Evolutionary conservation across 768 basidiomycete species (phyloP).

Genomic region (Phlegmacium glaucopus): DNA sequence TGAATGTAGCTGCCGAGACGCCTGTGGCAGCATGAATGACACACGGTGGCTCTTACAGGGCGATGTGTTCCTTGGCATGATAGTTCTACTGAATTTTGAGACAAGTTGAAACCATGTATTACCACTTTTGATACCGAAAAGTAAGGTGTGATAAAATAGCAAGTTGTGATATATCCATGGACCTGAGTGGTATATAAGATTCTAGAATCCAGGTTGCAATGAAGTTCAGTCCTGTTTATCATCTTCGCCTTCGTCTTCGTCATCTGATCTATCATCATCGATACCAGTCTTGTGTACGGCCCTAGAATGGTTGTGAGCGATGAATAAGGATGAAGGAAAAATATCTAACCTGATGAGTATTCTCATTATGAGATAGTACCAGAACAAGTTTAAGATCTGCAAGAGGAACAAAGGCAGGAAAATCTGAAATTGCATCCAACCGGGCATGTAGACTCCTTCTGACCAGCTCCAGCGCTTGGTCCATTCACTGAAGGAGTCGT

Average conservation of each 20-base stretch:
- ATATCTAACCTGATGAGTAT: slow-evolving; percentile 65
- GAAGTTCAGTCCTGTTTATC: slow-evolving; percentile 35
- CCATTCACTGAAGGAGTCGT: slow-evolving; percentile 38
- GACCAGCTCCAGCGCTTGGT: slow-evolving; percentile 55
- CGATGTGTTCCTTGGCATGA: no score
- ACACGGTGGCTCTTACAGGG: no score
- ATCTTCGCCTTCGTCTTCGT: slow-evolving; percentile 67
- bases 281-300: slow-evolving; percentile 44
- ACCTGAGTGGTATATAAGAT: background rate
- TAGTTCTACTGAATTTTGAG: no score
- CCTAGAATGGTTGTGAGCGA: slow-evolving; percentile 32
- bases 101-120: no score
- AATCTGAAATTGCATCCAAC: slow-evolving; percentile 84
- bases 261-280: slow-evolving; percentile 80
- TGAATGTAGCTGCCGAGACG: no score
- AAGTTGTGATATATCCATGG: background rate
- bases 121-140: no score
- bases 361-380: slow-evolving; percentile 84
- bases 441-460: slow-evolving; percentile 64
- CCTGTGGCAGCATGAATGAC: no score
- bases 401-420: slow-evolving; percentile 72
- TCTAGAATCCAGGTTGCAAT: no score
- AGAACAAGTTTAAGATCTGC: slow-evolving; percentile 87
- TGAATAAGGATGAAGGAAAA: background rate
- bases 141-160: no score